Evolutionary conservation across 2,329 filamentous ascomycete genomes (phyloP).

Genomic region (Claviceps digitariae): DNA sequence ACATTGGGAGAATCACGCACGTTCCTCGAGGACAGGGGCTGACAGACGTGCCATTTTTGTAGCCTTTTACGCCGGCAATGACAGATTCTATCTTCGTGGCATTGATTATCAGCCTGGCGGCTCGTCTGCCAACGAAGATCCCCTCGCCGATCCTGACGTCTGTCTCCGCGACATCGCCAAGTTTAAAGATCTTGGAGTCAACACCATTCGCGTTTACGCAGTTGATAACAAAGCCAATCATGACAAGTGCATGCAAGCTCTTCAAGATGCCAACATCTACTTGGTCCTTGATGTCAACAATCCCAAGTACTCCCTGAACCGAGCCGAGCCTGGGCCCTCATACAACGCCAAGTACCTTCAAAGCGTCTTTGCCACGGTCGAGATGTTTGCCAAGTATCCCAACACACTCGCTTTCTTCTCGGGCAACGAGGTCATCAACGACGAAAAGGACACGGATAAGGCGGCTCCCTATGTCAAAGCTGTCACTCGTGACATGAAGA

Average conservation of each 20-base stretch:
- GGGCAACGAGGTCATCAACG: slow-evolving; percentile 69
- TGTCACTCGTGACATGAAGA: slow-evolving; percentile 62
- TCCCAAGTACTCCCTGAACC: slow-evolving; percentile 79
- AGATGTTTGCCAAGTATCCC: slow-evolving; percentile 67
- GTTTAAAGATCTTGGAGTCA: slow-evolving; percentile 78
- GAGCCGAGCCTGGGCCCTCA: slow-evolving; percentile 57
- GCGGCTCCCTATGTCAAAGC: slow-evolving; percentile 66
- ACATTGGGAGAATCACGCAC: not conserved
- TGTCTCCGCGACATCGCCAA: slow-evolving; percentile 71
- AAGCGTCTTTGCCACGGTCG: slow-evolving; percentile 75
- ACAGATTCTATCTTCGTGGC: slow-evolving; percentile 46
- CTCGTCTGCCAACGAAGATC: slow-evolving; percentile 47
- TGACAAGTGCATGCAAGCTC: slow-evolving; percentile 69
- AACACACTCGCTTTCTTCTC: slow-evolving; percentile 84
- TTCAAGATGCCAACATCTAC: slow-evolving; percentile 81
- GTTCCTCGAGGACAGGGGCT: not conserved
- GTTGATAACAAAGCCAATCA: slow-evolving; percentile 77
- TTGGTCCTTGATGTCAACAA: slow-evolving; percentile 84
- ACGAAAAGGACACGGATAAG: slow-evolving; percentile 45
- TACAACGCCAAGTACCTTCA: slow-evolving; percentile 83
- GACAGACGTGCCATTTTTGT: not conserved
- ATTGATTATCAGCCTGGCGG: slow-evolving; percentile 52
- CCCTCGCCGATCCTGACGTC: slow-evolving; percentile 53
- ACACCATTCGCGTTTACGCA: slow-evolving; percentile 85
- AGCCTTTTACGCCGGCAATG: slow-evolving; percentile 42